Evolutionary conservation across 352 stramenopile genomes (phyloP).

Genomic region (Pythium vanterpoolii): DNA sequence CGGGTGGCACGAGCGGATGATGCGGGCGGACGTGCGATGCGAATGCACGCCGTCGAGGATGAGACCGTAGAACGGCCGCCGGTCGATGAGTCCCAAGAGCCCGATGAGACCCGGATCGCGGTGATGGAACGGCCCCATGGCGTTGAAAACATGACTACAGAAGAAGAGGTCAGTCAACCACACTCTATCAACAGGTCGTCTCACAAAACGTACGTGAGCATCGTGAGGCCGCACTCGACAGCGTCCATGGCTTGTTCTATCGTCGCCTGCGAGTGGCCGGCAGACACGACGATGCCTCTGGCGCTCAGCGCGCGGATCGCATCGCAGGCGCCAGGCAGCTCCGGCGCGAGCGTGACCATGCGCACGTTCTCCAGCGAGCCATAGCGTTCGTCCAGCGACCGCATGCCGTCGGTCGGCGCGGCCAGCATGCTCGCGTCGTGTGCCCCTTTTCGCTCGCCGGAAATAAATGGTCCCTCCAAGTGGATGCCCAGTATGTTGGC

Average conservation of each 20-base stretch:
- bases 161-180: neutral
- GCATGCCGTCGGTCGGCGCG: constrained; percentile 34
- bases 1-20: constrained; percentile 81
- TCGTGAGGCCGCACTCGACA: constrained; percentile 58
- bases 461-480: constrained; percentile 91
- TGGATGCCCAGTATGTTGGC: constrained; percentile 85
- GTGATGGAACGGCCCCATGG: constrained; percentile 91
- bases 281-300: constrained; percentile 55
- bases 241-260: constrained; percentile 67
- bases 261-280: constrained; percentile 73
- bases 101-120: constrained; percentile 87
- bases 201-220: constrained; percentile 63
- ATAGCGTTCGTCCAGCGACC: constrained; percentile 52
- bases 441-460: constrained; percentile 65
- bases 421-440: constrained; percentile 66
- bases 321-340: constrained; percentile 66
- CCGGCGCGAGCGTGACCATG: constrained; percentile 86
- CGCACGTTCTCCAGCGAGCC: constrained; percentile 53
- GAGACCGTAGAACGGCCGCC: constrained; percentile 70
- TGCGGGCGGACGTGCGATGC: constrained; percentile 70
- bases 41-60: constrained; percentile 89
- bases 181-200: neutral
- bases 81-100: constrained; percentile 54
- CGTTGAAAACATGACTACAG: constrained; percentile 84
- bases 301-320: constrained; percentile 40